A percentile compares a stretch with the other conserved stretches of the same genome.
These are phyloP conservation scores for Penicillium atrosanguineum DNA, from an alignment of 495 filamentous ascomycete species.

Conservation along the genomic window DNA sequence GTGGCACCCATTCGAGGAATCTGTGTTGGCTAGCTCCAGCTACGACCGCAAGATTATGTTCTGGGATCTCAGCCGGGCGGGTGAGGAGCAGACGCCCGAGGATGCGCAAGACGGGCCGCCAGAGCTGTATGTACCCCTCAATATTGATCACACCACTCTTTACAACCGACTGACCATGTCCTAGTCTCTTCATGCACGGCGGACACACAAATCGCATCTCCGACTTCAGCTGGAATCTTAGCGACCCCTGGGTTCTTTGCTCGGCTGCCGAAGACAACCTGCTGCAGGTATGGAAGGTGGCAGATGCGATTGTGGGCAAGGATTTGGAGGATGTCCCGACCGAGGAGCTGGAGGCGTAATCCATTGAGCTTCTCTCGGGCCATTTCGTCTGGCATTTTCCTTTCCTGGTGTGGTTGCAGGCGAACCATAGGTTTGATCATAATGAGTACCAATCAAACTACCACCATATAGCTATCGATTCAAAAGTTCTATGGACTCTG, in stretches of 20 bases:
- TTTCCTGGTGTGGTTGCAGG: conserved; percentile 9
- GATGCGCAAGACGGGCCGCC: conserved; percentile 96
- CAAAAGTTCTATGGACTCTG: conserved; percentile 1
- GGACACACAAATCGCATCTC: conserved; percentile 95
- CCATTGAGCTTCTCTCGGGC: neutral
- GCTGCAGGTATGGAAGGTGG: conserved; percentile 95
- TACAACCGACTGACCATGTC: conserved; percentile 21
- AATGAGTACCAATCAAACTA: neutral
- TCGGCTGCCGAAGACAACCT: conserved; percentile 96
- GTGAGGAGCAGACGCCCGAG: conserved; percentile 91
- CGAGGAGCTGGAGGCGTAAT: conserved; percentile 68
- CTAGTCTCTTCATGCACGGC: conserved; percentile 94
- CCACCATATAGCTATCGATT: neutral
- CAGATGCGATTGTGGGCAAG: conserved; percentile 81
- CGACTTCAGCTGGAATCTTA: conserved; percentile 97
- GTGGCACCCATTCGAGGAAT: conserved; percentile 89
- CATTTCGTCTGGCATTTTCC: conserved; percentile 1
- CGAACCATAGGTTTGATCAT: conserved; percentile 10
- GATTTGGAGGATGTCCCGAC: conserved; percentile 74
- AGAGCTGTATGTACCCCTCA: conserved; percentile 67
- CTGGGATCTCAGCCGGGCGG: conserved; percentile 89
- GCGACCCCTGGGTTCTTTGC: conserved; percentile 91
- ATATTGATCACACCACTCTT: neutral
- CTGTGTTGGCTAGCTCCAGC: conserved; percentile 83
- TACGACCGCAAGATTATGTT: conserved; percentile 93